Conservation (phyloP, 73 alveolate genomes). For the Symbiodinium pilosum region DNA sequence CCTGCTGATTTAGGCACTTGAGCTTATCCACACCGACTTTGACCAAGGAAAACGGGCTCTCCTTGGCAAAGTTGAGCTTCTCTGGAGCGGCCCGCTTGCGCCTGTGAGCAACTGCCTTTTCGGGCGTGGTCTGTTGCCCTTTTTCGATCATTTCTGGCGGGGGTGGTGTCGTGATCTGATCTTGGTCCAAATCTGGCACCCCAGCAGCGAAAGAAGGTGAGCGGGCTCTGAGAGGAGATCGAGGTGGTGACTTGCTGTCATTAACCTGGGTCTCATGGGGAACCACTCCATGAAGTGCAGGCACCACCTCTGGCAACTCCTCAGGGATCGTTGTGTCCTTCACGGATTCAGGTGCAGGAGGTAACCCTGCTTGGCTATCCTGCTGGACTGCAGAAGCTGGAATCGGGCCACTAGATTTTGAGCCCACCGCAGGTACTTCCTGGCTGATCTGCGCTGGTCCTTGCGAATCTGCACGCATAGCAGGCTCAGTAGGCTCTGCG, state of each 20-base stretch:
- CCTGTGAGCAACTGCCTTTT: not conserved
- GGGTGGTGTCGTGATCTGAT: constrained; percentile 10
- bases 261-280: not conserved
- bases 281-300: no score
- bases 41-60: constrained; percentile 36
- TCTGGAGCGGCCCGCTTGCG: constrained; percentile 22
- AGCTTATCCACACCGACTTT: constrained; percentile 44
- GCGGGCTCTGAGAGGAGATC: not conserved
- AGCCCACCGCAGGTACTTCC: not conserved
- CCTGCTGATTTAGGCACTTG: constrained; percentile 47
- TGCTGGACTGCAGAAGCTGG: not conserved
- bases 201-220: constrained; percentile 7
- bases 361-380: no score
- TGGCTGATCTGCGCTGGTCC: not conserved
- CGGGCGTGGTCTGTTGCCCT: constrained; percentile 80
- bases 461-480: not conserved
- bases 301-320: no score
- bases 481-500: not conserved
- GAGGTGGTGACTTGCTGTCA: not conserved
- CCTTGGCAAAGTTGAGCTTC: constrained; percentile 9
- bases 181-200: constrained; percentile 12
- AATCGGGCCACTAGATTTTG: not conserved
- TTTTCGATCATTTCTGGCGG: not conserved
- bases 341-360: no score
- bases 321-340: no score